A percentile compares a stretch with the other conserved stretches of the same genome.
phyloP scores from a whole-genome alignment of 805 yeast genomes.

The Kodamaea fukazawae region DNA sequence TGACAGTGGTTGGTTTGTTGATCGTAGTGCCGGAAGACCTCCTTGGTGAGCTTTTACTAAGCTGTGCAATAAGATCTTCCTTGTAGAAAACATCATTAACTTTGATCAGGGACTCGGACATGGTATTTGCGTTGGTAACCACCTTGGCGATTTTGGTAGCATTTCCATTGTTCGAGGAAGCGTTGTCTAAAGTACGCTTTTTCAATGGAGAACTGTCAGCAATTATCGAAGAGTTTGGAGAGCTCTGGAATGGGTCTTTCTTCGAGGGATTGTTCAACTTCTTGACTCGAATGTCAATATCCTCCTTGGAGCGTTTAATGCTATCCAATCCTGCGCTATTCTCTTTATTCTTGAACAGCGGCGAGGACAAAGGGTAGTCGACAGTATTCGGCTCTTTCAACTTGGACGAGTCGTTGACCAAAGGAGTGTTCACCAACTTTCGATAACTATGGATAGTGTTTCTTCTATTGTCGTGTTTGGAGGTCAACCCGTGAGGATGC shows the following conservation, averaged over 20 bases:
- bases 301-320: conserved; percentile 3
- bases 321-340: conserved; percentile 1
- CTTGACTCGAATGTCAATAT: conserved; percentile 4
- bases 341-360: conserved; percentile 7
- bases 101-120: conserved; percentile 9
- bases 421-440: conserved; percentile 14
- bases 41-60: conserved; percentile 11
- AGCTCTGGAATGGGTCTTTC: conserved; percentile 16
- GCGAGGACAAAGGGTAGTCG: conserved; percentile 13
- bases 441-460: conserved; percentile 16
- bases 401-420: conserved; percentile 2
- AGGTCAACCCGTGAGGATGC: conserved; percentile 46
- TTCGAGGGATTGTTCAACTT: conserved; percentile 5
- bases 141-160: conserved; percentile 21
- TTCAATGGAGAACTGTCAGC: conserved; percentile 19
- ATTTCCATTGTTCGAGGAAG: neutral
- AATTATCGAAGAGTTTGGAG: conserved; percentile 11
- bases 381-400: neutral
- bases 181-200: conserved; percentile 8
- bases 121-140: conserved; percentile 18
- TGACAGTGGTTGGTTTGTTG: conserved; percentile 12
- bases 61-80: conserved; percentile 23
- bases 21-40: neutral
- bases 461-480: conserved; percentile 33
- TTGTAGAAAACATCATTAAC: conserved; percentile 23